Evolutionary conservation across 192 early-diverging fungal genomes (phyloP), one percentile per base, ranked within the genome.

Genomic region (Backusella mclennaniae): DNA sequence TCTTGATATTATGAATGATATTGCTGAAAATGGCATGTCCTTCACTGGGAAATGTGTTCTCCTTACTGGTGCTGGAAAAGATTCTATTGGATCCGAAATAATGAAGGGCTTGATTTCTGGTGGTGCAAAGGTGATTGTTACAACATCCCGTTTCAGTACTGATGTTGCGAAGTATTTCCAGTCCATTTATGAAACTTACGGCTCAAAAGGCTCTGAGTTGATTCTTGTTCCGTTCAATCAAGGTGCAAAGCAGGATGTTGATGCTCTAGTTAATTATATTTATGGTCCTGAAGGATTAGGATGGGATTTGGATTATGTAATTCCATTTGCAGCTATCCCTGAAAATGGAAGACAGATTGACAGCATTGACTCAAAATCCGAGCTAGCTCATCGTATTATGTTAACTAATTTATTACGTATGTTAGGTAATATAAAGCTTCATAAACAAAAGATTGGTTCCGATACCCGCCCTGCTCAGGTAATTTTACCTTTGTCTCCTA

Each of bases 171-270:
- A 93, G 87, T 94, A 94, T 79, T 99, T 93, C 88, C 93, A 94
- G 70, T 82, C 86, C 52, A 92, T 99, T 72, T 98, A 95, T 87
- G 91, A 96, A 79, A 84, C 83, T 36, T 90, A 94, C 81, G 97
- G 97, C n/a, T 90, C 96, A 49, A 92, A 93, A 76, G 94, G 94
- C 33, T 93, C 94, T 1, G 80, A 88, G 15, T 87, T 98, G 46
- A 87, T 95, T 41, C 89, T 98, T 53, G 95, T 97, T 31, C 96
- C 97, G 8, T 98, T 98, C 86, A 98, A 98, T 85, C 94, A 92
- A 79, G 96, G 89, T 39, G 97, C 96, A 4, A 87, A 88, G 75
- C 91, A 94, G 82, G 97, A 98, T 83, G 87, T 93, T 9, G 82
- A 87, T 41, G 83, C 87, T 17, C 82, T 98, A 12, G 86, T 97